Conservation (phyloP, 495 filamentous ascomycete species). For the Penicillium cinerascens region DNA sequence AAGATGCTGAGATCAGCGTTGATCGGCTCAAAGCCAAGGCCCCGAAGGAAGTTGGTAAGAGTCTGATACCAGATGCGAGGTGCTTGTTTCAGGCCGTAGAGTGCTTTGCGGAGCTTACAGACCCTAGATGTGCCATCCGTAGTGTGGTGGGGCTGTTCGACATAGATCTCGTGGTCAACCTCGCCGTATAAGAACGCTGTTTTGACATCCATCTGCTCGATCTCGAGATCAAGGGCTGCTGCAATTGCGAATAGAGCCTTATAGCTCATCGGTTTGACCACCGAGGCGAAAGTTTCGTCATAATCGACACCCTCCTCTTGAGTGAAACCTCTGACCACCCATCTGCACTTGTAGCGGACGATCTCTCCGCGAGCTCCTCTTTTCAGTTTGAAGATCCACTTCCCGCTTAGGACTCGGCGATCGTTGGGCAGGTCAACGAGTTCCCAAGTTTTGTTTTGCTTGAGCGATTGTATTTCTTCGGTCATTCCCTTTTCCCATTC, state of each 20-base stretch:
- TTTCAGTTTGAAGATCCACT: conserved; percentile 35
- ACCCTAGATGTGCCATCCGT: conserved; percentile 16
- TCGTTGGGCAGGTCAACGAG: conserved; percentile 22
- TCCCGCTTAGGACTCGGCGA: conserved; percentile 21
- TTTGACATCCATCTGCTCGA: conserved; percentile 34
- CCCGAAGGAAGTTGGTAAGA: conserved; percentile 27
- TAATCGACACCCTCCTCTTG: conserved; percentile 36
- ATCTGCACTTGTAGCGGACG: conserved; percentile 27
- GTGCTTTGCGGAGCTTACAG: conserved; percentile 23
- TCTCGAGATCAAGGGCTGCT: conserved; percentile 20
- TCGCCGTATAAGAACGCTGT: conserved; percentile 31
- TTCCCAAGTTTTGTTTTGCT: conserved; percentile 28
- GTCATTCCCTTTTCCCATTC: conserved; percentile 17
- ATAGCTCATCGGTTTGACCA: conserved; percentile 39
- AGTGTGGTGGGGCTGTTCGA: conserved; percentile 5
- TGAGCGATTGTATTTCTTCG: conserved; percentile 22
- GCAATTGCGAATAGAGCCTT: conserved; percentile 19
- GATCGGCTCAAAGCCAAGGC: conserved; percentile 23
- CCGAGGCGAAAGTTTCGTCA: conserved; percentile 38
- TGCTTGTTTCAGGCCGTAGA: conserved; percentile 43
- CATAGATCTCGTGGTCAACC: conserved; percentile 27
- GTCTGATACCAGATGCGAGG: conserved; percentile 35
- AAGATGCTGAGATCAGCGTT: conserved; percentile 23
- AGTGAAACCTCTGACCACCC: conserved; percentile 27
- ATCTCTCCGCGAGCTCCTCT: conserved; percentile 24